These are phyloP conservation scores for Curvularia verruculosa DNA, from an alignment of 2,329 filamentous ascomycete genomes.

Conservation along the genomic window DNA sequence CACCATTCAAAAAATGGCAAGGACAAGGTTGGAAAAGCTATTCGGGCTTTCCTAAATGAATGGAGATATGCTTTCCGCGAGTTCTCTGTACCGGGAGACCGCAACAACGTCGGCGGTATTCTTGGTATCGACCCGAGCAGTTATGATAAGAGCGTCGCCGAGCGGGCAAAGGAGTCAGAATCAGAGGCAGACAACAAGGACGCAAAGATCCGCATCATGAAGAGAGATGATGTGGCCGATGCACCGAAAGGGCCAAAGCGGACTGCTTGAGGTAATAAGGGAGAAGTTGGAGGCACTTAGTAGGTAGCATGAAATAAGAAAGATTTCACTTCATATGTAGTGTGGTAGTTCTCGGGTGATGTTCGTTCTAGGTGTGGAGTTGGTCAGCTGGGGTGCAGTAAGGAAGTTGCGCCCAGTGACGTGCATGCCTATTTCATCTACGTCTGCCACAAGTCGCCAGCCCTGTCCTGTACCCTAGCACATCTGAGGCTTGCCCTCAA, in stretches of 20 bases:
- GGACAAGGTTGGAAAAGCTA: conserved; percentile 95
- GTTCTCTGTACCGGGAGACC: conserved; percentile 94
- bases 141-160: conserved; percentile 57
- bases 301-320: conserved; percentile 43
- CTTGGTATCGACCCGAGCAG: conserved; percentile 68
- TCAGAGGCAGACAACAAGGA: conserved; percentile 38
- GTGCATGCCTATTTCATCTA: conserved; percentile 18
- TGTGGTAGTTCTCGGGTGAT: neutral
- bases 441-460: neutral
- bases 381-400: neutral
- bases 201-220: conserved; percentile 47
- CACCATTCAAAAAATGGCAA: conserved; percentile 99
- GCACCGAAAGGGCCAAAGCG: conserved; percentile 47
- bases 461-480: conserved; percentile 4
- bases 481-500: neutral
- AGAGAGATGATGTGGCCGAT: conserved; percentile 46
- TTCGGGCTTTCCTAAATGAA: conserved; percentile 89
- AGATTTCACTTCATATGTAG: conserved; percentile 22
- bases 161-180: conserved; percentile 46
- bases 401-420: conserved; percentile 20
- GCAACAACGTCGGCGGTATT: conserved; percentile 76
- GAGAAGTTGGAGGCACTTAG: conserved; percentile 9
- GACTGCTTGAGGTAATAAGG: conserved; percentile 26
- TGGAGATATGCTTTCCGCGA: conserved; percentile 96
- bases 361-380: neutral